Base-by-base conservation (phyloP, 306 rosid genomes). In the Lupinus albus region DNA sequence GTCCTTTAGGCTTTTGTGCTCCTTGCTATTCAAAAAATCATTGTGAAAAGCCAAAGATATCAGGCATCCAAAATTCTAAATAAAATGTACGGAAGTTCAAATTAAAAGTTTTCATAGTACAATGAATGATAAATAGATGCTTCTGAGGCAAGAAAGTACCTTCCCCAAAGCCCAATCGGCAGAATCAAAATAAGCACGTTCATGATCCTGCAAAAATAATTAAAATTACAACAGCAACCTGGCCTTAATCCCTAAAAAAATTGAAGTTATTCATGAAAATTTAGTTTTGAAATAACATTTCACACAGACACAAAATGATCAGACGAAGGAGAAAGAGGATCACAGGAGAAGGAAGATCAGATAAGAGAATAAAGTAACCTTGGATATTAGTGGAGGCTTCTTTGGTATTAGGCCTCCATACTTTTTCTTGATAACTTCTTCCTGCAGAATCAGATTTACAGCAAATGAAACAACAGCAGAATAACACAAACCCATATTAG, bases 151-250 rank as follows among this genome's bases (percentile, higher is more conserved):
- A 18, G 38, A 74, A 60, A 71, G 59, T 82, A 92, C 98, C 96
- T 92, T 92, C 64, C 98, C 96, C 77, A 92, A 72, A 66, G 98
- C 99, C 99, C 99, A 93, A 77, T 93, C 99, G 28, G 99, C 99
- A 68, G 99, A 93, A 79, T 93, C 94, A 76, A 93, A 93, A 78
- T 56, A 93, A 47, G 99, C 99, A 15, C 97, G 97, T 77, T 93
- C 99, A 61, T 93, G 99, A 75, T 93, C 99, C 99, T 93, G 81
- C 46, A 54, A 82, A n/a, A n/a, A n/a, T n/a, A n/a, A n/a, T n/a
- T n/a, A n/a, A n/a, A n/a, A n/a, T n/a, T n/a, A n/a, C n/a, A n/a
- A n/a, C n/a, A n/a, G n/a, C n/a, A n/a, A n/a, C n/a, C n/a, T n/a
- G n/a, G n/a, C n/a, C n/a, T n/a, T n/a, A n/a, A n/a, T n/a, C n/a